Conservation (phyloP, 192 early-diverging fungal genomes). For the Pilaira anomala region DNA sequence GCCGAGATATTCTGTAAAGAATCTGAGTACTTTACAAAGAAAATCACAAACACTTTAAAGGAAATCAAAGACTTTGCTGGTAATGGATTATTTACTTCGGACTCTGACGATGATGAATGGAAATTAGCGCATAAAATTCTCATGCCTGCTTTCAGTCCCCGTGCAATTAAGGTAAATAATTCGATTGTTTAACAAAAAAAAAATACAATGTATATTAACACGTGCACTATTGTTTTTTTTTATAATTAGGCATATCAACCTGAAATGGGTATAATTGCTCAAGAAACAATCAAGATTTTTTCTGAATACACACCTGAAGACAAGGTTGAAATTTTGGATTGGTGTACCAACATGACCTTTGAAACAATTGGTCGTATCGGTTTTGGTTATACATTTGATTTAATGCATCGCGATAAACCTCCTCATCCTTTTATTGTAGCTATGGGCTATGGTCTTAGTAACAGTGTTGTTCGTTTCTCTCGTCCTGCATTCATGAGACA, state of each 20-base stretch:
- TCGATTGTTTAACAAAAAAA: background rate
- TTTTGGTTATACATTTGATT: slow-evolving; percentile 52
- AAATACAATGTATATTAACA: background rate
- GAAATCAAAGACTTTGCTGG: slow-evolving; percentile 48
- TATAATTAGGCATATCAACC: slow-evolving; percentile 26
- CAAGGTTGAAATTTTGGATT: slow-evolving; percentile 39
- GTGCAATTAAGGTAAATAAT: slow-evolving; percentile 34
- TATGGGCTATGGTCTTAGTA: slow-evolving; percentile 38
- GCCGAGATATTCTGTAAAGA: slow-evolving; percentile 44
- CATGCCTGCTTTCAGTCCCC: slow-evolving; percentile 53
- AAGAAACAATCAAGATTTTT: slow-evolving; percentile 33
- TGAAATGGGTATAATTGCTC: slow-evolving; percentile 45
- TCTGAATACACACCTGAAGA: slow-evolving; percentile 30
- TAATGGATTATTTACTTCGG: slow-evolving; percentile 47
- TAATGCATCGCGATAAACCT: slow-evolving; percentile 22
- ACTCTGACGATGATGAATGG: slow-evolving; percentile 51
- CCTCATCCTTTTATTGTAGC: slow-evolving; percentile 34
- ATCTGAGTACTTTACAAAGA: slow-evolving; percentile 48
- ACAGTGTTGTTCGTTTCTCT: slow-evolving; percentile 28
- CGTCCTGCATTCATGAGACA: slow-evolving; percentile 41
- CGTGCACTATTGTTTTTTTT: background rate
- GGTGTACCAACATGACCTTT: slow-evolving; percentile 55
- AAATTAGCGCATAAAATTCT: slow-evolving; percentile 54
- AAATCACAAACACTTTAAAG: slow-evolving; percentile 23
- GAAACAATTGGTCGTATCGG: slow-evolving; percentile 54